Conservation (phyloP, 2,329 filamentous ascomycete species). For the Fusarium anthophilum region DNA sequence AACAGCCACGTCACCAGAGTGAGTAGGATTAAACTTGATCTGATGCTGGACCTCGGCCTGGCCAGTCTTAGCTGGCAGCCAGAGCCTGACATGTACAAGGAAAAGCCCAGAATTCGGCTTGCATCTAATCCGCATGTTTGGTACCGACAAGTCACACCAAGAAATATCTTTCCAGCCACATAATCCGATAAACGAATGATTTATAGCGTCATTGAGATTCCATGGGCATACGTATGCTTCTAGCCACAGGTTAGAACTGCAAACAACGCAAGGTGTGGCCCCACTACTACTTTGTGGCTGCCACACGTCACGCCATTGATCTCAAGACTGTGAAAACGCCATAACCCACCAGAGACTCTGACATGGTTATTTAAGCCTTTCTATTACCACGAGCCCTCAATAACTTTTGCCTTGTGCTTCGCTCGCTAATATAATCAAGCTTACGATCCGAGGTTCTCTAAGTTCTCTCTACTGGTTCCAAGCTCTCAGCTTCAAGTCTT, state of each 20-base stretch:
- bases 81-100: too few species aligned
- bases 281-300: not conserved
- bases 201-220: not conserved
- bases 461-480: accelerated
- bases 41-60: accelerated
- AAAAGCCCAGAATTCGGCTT: not conserved
- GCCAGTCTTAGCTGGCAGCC: too few species aligned
- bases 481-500: not conserved
- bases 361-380: not conserved
- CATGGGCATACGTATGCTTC: not conserved
- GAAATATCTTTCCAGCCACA: not conserved
- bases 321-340: accelerated
- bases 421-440: accelerated
- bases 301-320: not conserved
- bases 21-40: too few species aligned
- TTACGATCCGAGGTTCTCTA: accelerated
- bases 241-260: not conserved
- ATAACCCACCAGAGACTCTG: too few species aligned
- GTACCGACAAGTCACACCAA: not conserved
- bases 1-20: accelerated
- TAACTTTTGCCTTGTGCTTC: accelerated
- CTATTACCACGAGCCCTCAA: accelerated
- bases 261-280: not conserved
- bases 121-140: not conserved
- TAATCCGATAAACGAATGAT: not conserved